These are phyloP conservation scores for Gloeophyllum trabeum DNA, from an alignment of 768 basidiomycete genomes.

Conservation along the genomic window DNA sequence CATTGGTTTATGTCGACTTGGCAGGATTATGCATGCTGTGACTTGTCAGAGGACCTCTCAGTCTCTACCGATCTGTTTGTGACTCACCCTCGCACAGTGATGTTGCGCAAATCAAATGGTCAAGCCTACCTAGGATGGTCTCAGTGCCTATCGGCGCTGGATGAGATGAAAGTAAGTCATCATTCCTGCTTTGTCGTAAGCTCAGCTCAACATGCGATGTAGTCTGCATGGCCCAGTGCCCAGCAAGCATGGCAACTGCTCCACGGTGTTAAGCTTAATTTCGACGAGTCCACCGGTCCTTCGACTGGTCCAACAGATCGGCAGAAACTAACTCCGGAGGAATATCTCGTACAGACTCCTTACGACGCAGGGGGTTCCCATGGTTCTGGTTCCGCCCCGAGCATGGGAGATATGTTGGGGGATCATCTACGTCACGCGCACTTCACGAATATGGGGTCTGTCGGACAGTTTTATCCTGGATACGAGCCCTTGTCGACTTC, in stretches of 20 bases:
- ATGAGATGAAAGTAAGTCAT: conserved; percentile 52
- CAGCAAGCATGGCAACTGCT: conserved; percentile 54
- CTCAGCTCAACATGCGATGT: conserved; percentile 7
- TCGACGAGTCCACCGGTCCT: no score
- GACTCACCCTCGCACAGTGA: conserved; percentile 31
- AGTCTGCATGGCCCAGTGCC: conserved; percentile 68
- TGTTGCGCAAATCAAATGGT: conserved; percentile 56
- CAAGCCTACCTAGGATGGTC: conserved; percentile 58
- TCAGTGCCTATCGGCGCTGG: conserved; percentile 51
- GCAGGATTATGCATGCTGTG: conserved; percentile 71
- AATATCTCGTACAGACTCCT: no score
- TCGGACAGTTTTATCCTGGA: no score
- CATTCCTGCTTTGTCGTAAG: conserved; percentile 6
- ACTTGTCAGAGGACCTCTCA: conserved; percentile 35
- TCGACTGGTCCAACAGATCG: no score
- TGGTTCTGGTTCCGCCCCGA: no score
- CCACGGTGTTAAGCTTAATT: conserved; percentile 51
- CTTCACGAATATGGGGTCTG: no score
- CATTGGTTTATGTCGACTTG: not conserved
- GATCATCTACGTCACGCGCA: no score
- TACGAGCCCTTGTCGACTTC: no score
- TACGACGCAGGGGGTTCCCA: no score
- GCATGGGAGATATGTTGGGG: no score
- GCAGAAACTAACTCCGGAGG: no score
- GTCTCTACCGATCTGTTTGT: conserved; percentile 1